Percentiles rank a stretch among this genome's conserved stretches.
These are phyloP conservation scores for Pseudonitzschia multiseries DNA, from an alignment of 108 stramenopile genomes.

Conservation along the genomic window DNA sequence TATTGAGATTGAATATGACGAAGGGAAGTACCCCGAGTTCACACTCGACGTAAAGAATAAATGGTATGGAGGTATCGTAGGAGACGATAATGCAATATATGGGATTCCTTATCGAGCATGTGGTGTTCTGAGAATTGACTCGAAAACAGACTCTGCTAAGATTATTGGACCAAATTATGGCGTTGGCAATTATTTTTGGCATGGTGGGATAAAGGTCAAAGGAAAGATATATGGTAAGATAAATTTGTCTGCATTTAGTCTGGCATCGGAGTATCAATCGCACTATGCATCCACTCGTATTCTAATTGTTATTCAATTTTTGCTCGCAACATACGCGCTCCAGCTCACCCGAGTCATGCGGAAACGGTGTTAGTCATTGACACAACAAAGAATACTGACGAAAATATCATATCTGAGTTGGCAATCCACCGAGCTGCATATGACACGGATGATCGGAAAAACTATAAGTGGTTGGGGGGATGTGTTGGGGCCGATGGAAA, in stretches of 20 bases:
- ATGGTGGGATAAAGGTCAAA: conserved; percentile 72
- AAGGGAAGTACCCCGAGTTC: conserved; percentile 46
- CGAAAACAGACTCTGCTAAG: conserved; percentile 50
- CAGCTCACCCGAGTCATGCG: conserved; percentile 73
- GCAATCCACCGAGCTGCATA: conserved; percentile 53
- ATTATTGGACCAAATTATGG: conserved; percentile 72
- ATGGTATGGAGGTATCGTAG: conserved; percentile 80
- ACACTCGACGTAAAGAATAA: conserved; percentile 58
- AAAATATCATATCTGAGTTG: conserved; percentile 43
- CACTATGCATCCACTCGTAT: background rate
- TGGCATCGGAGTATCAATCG: background rate
- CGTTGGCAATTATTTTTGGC: conserved; percentile 71
- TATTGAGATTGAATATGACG: conserved; percentile 49
- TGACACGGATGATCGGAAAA: conserved; percentile 50
- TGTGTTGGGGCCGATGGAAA: conserved; percentile 71
- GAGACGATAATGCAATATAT: conserved; percentile 76
- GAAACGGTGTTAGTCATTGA: conserved; percentile 65
- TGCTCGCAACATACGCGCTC: background rate
- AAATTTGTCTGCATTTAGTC: background rate
- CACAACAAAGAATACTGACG: conserved; percentile 37
- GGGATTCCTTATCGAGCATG: conserved; percentile 73
- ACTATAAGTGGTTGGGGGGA: conserved; percentile 88
- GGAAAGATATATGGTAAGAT: conserved; percentile 52
- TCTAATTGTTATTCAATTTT: background rate
- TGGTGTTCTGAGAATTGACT: conserved; percentile 67